A percentile compares a stretch with the other conserved stretches of the same genome.
Evolutionary conservation across 2,329 filamentous ascomycete genomes (phyloP).

Genomic region (Phoma herbarum): DNA sequence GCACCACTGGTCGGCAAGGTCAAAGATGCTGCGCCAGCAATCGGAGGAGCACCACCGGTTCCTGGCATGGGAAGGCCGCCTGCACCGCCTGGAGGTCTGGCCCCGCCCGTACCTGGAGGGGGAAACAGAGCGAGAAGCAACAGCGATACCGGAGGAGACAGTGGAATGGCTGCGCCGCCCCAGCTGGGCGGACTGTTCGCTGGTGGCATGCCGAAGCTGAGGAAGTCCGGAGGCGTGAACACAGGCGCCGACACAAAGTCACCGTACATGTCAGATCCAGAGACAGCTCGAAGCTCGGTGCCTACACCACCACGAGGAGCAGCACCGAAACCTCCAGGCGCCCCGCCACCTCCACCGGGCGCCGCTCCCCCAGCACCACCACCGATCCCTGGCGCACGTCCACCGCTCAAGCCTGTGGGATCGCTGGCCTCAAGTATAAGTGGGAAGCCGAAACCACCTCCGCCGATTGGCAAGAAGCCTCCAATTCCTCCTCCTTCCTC

Average conservation of each 20-base stretch:
- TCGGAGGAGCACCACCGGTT: conserved; percentile 83
- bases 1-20: conserved; percentile 73
- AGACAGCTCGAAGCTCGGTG: conserved; percentile 57
- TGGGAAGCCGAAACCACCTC: conserved; percentile 73
- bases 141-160: conserved; percentile 70
- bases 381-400: conserved; percentile 61
- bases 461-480: conserved; percentile 78
- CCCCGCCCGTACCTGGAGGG: conserved; percentile 70
- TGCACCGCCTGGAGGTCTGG: conserved; percentile 71
- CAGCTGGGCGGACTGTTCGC: conserved; percentile 90
- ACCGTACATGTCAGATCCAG: conserved; percentile 84
- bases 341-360: conserved; percentile 48
- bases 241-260: conserved; percentile 68
- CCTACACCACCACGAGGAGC: conserved; percentile 63
- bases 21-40: conserved; percentile 66
- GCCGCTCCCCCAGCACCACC: conserved; percentile 52
- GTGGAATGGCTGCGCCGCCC: conserved; percentile 60
- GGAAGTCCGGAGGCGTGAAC: conserved; percentile 77
- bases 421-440: conserved; percentile 68
- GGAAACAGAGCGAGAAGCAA: conserved; percentile 75
- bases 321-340: conserved; percentile 59
- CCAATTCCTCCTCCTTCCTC: conserved; percentile 65
- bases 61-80: conserved; percentile 63
- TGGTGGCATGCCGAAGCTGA: conserved; percentile 93
- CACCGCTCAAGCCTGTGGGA: conserved; percentile 68